Percentiles rank a stretch among this genome's conserved stretches.
Conservation (phyloP, 2,329 filamentous ascomycete species). For the Alternaria sp. region DNA sequence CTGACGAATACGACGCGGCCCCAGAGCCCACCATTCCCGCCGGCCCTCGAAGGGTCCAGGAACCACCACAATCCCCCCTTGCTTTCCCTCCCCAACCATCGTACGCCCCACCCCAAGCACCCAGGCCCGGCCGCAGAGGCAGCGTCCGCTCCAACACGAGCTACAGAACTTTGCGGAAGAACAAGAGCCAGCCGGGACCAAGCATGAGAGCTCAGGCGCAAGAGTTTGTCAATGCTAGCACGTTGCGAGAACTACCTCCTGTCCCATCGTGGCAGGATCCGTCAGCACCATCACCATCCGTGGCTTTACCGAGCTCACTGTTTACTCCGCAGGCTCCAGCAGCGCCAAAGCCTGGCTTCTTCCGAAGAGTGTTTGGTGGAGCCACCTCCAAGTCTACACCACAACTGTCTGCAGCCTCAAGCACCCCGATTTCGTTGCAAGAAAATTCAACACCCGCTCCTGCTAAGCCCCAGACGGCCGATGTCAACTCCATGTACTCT, state of each 20-base stretch:
- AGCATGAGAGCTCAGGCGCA: conserved; percentile 57
- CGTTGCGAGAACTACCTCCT: conserved; percentile 54
- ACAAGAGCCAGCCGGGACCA: conserved; percentile 54
- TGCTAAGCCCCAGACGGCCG: conserved; percentile 33
- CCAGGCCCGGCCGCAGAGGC: conserved; percentile 62
- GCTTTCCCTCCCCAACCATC: conserved; percentile 51
- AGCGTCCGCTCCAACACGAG: conserved; percentile 67
- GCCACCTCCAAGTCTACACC: conserved; percentile 65
- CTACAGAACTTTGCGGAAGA: conserved; percentile 53
- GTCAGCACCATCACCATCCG: conserved; percentile 62
- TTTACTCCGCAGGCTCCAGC: conserved; percentile 52
- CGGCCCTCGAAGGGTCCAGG: conserved; percentile 70
- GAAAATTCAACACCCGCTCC: conserved; percentile 32
- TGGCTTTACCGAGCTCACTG: conserved; percentile 60
- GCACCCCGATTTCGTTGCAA: conserved; percentile 25
- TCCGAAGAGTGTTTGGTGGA: conserved; percentile 84
- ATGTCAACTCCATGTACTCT: conserved; percentile 44
- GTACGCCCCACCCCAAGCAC: conserved; percentile 52
- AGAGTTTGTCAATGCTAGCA: conserved; percentile 59
- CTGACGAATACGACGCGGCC: conserved; percentile 77
- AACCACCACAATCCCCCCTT: conserved; percentile 53
- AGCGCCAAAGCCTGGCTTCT: conserved; percentile 82
- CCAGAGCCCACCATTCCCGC: conserved; percentile 85
- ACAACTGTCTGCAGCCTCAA: conserved; percentile 40
- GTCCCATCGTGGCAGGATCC: conserved; percentile 59